Evolutionary conservation across 1,284 basidiomycete species (phyloP).

Genomic region (Boletus semigastroideus): DNA sequence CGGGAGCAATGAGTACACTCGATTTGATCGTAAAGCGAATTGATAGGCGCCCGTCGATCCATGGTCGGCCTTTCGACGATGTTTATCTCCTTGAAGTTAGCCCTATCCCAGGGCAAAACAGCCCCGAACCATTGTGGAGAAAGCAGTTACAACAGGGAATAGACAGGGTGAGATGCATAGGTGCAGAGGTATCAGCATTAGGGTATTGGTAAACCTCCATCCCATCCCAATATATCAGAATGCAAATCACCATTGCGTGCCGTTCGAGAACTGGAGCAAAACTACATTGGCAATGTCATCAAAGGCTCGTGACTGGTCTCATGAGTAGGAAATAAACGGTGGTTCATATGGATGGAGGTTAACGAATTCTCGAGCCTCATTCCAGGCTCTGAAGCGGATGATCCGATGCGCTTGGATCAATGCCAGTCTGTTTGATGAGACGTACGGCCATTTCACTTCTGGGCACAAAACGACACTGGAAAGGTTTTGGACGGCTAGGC

Average conservation of each 20-base stretch:
- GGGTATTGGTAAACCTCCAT: constrained; percentile 45
- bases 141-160: constrained; percentile 19
- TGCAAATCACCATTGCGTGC: not conserved
- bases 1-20: constrained; percentile 21
- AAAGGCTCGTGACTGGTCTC: not conserved
- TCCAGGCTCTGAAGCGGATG: not conserved
- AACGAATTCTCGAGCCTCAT: not conserved
- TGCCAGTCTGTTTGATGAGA: constrained; percentile 16
- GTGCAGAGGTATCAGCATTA: constrained; percentile 31
- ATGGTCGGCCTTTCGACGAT: constrained; percentile 51
- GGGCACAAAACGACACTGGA: constrained; percentile 42
- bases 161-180: constrained; percentile 13
- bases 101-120: constrained; percentile 12
- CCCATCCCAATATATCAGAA: not conserved
- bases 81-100: constrained; percentile 59
- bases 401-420: not conserved
- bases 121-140: constrained; percentile 18
- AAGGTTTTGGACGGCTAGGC: constrained; percentile 45
- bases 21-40: constrained; percentile 43
- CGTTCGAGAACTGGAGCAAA: not conserved
- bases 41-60: constrained; percentile 59
- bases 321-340: not conserved
- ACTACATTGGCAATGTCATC: not conserved
- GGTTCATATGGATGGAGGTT: not conserved
- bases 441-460: constrained; percentile 35